phyloP scores from a whole-genome alignment of 1,284 basidiomycete species.

The Takashimella koratensis region DNA sequence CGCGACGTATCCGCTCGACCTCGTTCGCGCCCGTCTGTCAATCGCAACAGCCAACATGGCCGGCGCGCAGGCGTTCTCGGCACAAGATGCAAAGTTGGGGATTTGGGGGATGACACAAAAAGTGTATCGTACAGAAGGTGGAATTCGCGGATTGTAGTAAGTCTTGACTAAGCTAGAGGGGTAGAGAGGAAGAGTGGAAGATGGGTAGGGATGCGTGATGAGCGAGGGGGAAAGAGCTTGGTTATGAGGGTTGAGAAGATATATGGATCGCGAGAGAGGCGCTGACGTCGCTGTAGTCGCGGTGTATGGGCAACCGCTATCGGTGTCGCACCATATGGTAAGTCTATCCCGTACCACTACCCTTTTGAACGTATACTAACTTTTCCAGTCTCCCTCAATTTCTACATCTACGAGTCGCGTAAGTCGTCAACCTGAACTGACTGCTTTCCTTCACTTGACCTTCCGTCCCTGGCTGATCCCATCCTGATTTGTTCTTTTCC shows the following conservation, averaged over 20 bases:
- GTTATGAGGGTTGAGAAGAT: neutral
- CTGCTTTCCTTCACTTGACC: too few species aligned
- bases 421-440: too few species aligned
- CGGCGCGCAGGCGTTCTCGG: conserved; percentile 23
- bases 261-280: too few species aligned
- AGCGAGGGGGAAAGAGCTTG: neutral
- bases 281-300: conserved; percentile 27
- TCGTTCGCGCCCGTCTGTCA: conserved; percentile 85
- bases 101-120: conserved; percentile 85
- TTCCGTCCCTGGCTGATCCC: too few species aligned
- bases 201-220: neutral
- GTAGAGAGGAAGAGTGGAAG: neutral
- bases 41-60: conserved; percentile 67
- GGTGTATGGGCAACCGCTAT: conserved; percentile 82
- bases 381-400: conserved; percentile 46
- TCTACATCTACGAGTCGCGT: conserved; percentile 46
- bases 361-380: too few species aligned
- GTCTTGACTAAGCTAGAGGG: conserved; percentile 9
- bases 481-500: too few species aligned
- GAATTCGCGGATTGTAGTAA: conserved; percentile 77
- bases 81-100: conserved; percentile 55
- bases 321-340: conserved; percentile 85
- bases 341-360: too few species aligned
- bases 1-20: conserved; percentile 87
- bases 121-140: conserved; percentile 87